phyloP scores from a whole-genome alignment of 2,329 filamentous ascomycete genomes.

The Botrytis porri region DNA sequence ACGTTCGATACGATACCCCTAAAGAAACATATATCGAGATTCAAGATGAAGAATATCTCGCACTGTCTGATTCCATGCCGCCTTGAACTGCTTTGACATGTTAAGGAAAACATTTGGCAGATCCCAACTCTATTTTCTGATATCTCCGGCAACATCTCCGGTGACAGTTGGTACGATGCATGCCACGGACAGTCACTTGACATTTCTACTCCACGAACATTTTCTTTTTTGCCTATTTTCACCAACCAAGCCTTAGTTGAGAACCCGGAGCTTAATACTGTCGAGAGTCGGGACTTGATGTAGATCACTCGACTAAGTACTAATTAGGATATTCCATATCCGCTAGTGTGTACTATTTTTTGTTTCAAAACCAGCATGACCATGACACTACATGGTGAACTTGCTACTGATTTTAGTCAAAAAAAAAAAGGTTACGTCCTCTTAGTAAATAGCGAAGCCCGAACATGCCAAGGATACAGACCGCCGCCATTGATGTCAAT shows the following conservation, averaged over 20 bases:
- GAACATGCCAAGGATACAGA: neutral
- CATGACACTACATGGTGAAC: neutral
- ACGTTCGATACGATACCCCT: neutral
- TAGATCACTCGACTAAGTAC: neutral
- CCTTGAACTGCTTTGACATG: neutral
- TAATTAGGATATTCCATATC: neutral
- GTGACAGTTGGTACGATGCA: neutral
- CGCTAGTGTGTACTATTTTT: neutral
- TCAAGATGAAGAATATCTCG: neutral
- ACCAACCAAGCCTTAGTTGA: neutral
- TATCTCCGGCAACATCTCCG: neutral
- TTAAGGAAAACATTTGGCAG: neutral
- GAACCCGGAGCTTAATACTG: neutral
- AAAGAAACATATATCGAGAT: neutral
- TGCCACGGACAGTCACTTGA: slow-evolving; percentile 8
- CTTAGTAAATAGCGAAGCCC: neutral
- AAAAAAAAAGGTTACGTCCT: neutral
- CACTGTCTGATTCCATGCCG: neutral
- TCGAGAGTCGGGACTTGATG: neutral
- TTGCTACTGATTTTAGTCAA: neutral
- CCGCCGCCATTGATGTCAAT: neutral
- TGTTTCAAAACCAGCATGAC: neutral
- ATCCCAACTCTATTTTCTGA: neutral
- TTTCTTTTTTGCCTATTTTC: neutral
- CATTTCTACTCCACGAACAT: neutral